phyloP scores from a whole-genome alignment of 2,329 filamentous ascomycete genomes.

The Lachnellula cervina region DNA sequence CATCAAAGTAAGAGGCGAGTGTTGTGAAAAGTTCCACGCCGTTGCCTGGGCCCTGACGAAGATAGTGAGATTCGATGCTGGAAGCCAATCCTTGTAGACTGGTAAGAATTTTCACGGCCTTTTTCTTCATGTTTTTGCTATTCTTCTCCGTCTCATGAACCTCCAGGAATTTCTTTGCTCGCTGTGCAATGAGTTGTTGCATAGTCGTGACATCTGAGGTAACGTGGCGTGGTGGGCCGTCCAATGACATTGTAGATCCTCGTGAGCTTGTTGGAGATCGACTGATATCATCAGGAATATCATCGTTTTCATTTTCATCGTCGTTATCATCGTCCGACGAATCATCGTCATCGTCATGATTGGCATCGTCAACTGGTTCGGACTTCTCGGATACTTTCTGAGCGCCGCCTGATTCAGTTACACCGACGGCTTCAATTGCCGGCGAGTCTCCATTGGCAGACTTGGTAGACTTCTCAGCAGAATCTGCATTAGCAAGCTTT shows the following conservation, averaged over 20 bases:
- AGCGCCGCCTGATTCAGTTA: slow-evolving; percentile 30
- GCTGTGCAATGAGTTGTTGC: slow-evolving; percentile 66
- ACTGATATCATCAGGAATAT: slow-evolving; percentile 43
- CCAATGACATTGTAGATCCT: slow-evolving; percentile 60
- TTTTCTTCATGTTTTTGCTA: slow-evolving; percentile 68
- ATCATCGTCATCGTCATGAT: slow-evolving; percentile 43
- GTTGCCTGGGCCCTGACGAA: slow-evolving; percentile 47
- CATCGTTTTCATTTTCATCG: slow-evolving; percentile 46
- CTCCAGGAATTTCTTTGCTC: slow-evolving; percentile 79
- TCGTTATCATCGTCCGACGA: slow-evolving; percentile 49
- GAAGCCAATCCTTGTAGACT: slow-evolving; percentile 66
- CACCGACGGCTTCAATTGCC: slow-evolving; percentile 17
- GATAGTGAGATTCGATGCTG: slow-evolving; percentile 69
- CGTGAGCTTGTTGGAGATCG: slow-evolving; percentile 44
- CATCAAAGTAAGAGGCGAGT: slow-evolving; percentile 80
- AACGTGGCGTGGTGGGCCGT: slow-evolving; percentile 47
- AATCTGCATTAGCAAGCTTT: slow-evolving; percentile 57
- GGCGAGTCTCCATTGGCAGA: slow-evolving; percentile 15
- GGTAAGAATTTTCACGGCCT: slow-evolving; percentile 70
- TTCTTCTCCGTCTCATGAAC: slow-evolving; percentile 72
- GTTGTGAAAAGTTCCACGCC: slow-evolving; percentile 67
- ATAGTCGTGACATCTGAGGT: slow-evolving; percentile 51
- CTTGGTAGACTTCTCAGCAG: slow-evolving; percentile 20
- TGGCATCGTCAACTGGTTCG: slow-evolving; percentile 11
- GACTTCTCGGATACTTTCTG: slow-evolving; percentile 30